Evolutionary conservation across 768 basidiomycete genomes (phyloP), one percentile per base, ranked within the genome.

Genomic region (Auriscalpium microsporum): DNA sequence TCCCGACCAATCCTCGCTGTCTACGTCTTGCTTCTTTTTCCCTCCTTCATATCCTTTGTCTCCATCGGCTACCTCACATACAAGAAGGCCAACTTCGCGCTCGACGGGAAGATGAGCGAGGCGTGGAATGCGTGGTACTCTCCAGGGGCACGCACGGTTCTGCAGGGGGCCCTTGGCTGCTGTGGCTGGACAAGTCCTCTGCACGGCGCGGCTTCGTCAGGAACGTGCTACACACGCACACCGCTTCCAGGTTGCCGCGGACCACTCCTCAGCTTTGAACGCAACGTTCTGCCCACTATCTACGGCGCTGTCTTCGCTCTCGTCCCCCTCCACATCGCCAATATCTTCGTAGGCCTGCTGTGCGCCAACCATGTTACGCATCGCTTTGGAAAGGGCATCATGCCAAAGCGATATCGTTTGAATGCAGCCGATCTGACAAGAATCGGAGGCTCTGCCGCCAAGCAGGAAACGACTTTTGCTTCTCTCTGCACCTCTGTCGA

Each of bases 11-110:
- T 86, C 56, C 75, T 88, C 55, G 82, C 84, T 1, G 70, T 82
- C 52, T 88, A 88, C 71, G 72, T 79, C 21, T 67, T 88, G 48
- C 75, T 88, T 13, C 76, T 89, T 49, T 86, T 83, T 81, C 83
- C 85, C 2, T 75, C 75, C 1, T 69, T 86, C 55, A 64, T 78
- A 33, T 75, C 80, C 4, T 64, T 87, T 52, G 74, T 82, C 58
- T 73, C 79, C 6, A 73, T 86, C 54, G 84, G 83, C 34, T 87
- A 87, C 63, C 71, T 74, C n/a, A 70, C 78, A 17, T 87, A 86
- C 69, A 81, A 82, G 60, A 78, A 83, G 37, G 72, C 72, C 48
- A 71, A 77, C 0, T 80, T 84, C 63, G 70, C 82, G 36, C 75
- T 89, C 55, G 83, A 84, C 58, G 73, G 78, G 58, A 87, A 87